Evolutionary conservation across 768 basidiomycete genomes (phyloP).

Genomic region (Mycena indigotica): DNA sequence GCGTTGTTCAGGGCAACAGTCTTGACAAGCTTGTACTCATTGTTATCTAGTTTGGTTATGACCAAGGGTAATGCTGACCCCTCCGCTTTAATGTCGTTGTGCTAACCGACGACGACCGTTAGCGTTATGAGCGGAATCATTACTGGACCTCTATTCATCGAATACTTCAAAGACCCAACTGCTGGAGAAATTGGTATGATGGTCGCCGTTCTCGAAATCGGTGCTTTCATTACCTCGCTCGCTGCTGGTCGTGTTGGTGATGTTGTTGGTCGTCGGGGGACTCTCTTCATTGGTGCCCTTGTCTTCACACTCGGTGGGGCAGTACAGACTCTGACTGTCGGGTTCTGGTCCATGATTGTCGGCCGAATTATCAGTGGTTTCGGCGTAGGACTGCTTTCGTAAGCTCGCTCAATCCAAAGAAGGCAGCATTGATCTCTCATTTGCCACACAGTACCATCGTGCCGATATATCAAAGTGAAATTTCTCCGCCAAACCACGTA

Average conservation of each 20-base stretch:
- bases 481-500: constrained; percentile 89
- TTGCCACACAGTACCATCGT: constrained; percentile 75
- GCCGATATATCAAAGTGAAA: constrained; percentile 94
- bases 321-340: constrained; percentile 80
- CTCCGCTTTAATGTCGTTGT: constrained; percentile 15
- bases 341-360: constrained; percentile 79
- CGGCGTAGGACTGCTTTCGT: constrained; percentile 90
- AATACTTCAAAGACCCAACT: constrained; percentile 79
- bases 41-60: constrained; percentile 85
- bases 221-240: constrained; percentile 88
- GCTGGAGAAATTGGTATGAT: constrained; percentile 84
- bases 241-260: constrained; percentile 90
- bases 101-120: constrained; percentile 9
- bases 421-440: background rate
- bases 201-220: constrained; percentile 93
- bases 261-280: constrained; percentile 80
- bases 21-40: too few relatives aligned
- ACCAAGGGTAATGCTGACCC: constrained; percentile 64
- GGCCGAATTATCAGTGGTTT: constrained; percentile 85
- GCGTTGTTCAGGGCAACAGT: too few relatives aligned
- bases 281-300: constrained; percentile 79
- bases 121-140: constrained; percentile 94
- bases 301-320: constrained; percentile 87
- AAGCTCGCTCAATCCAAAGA: constrained; percentile 31
- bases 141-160: constrained; percentile 79